Conservation (phyloP, 345 rosid species). For the Gossypium mustelinum region DNA sequence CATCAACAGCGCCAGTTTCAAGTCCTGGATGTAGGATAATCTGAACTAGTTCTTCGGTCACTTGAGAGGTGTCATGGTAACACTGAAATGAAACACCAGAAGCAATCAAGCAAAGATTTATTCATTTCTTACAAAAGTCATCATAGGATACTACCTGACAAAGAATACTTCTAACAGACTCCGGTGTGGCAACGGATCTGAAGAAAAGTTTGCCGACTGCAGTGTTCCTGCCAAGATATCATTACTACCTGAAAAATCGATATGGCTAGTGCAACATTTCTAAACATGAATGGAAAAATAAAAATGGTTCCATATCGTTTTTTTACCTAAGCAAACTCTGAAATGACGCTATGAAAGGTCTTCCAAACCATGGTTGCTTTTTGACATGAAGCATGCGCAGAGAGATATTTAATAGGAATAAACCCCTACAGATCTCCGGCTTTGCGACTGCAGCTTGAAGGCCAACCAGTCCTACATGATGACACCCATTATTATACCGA, state of each 20-base stretch:
- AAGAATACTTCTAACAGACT: slow-evolving; percentile 67
- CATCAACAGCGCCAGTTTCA: slow-evolving; percentile 84
- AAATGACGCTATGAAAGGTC: slow-evolving; percentile 72
- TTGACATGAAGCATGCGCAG: slow-evolving; percentile 81
- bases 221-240: slow-evolving; percentile 55
- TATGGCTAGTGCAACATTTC: slow-evolving; percentile 5
- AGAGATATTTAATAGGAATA: slow-evolving; percentile 66
- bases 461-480: slow-evolving; percentile 70
- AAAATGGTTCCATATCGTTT: not conserved
- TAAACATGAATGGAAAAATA: not conserved
- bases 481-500: not conserved
- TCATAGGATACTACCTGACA: slow-evolving; percentile 47
- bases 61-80: slow-evolving; percentile 76
- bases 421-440: slow-evolving; percentile 64
- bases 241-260: slow-evolving; percentile 2
- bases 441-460: slow-evolving; percentile 82
- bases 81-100: slow-evolving; percentile 48
- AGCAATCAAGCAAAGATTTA: not conserved
- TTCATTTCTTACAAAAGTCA: not conserved
- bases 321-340: slow-evolving; percentile 75
- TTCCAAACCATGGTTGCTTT: slow-evolving; percentile 76
- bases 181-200: slow-evolving; percentile 61
- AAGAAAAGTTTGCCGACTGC: slow-evolving; percentile 59
- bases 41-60: slow-evolving; percentile 83
- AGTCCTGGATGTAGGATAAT: slow-evolving; percentile 84